Conservation (phyloP, 192 early-diverging fungal species). For the Kickxella alabastrina region DNA sequence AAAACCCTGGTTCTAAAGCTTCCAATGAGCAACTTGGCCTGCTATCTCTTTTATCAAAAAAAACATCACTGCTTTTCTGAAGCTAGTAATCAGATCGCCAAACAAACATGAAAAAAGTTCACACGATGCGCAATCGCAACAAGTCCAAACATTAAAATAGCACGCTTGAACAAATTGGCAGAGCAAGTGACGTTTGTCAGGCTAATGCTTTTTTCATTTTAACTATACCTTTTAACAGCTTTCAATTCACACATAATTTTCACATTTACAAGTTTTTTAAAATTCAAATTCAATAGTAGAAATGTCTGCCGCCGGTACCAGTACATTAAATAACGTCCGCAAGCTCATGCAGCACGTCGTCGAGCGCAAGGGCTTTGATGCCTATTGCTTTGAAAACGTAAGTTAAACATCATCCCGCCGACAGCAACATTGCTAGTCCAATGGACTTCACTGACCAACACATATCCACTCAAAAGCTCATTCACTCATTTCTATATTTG, state of each 20-base stretch:
- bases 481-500: neutral
- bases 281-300: conserved; percentile 1
- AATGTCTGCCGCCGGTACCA: conserved; percentile 1
- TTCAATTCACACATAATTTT: conserved; percentile 24
- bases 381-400: conserved; percentile 27
- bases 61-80: too few relatives aligned
- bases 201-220: neutral
- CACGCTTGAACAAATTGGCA: too few relatives aligned
- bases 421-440: neutral
- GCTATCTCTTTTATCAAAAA: too few relatives aligned
- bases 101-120: too few relatives aligned
- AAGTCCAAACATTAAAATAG: too few relatives aligned
- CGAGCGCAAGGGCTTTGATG: conserved; percentile 26
- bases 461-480: neutral
- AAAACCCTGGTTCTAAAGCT: too few relatives aligned
- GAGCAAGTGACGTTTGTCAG: too few relatives aligned
- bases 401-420: neutral
- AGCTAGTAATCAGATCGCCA: too few relatives aligned
- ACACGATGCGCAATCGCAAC: too few relatives aligned
- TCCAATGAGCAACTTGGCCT: too few relatives aligned
- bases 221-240: conserved; percentile 31
- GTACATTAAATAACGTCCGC: conserved; percentile 11
- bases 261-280: conserved; percentile 14
- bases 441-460: neutral
- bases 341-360: conserved; percentile 7